Conservation (phyloP, 2,329 filamentous ascomycete species). For the Aspergillus caelatus region DNA sequence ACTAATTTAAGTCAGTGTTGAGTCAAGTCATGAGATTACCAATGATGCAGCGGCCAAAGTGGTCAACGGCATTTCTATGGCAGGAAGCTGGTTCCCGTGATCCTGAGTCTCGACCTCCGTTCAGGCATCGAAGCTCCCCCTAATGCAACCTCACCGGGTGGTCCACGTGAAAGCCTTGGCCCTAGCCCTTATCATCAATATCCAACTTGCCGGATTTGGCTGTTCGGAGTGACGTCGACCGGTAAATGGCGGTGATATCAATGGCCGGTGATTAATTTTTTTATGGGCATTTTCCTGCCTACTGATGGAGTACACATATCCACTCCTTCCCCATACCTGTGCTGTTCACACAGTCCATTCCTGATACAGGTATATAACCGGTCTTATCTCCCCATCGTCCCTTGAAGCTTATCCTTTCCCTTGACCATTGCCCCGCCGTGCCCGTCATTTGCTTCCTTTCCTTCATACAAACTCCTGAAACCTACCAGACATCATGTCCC, state of each 20-base stretch:
- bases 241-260: constrained; percentile 22
- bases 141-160: neutral
- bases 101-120: constrained; percentile 7
- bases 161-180: constrained; percentile 20
- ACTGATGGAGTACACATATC: constrained; percentile 10
- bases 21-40: neutral
- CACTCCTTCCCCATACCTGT: constrained; percentile 9
- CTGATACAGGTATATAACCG: constrained; percentile 4
- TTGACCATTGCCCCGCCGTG: constrained; percentile 1
- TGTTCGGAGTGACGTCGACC: constrained; percentile 27
- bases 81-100: constrained; percentile 15
- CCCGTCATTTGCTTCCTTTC: constrained; percentile 5
- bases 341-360: constrained; percentile 7
- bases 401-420: constrained; percentile 2
- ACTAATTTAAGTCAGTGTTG: neutral
- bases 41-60: neutral
- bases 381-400: constrained; percentile 9
- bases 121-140: constrained; percentile 20
- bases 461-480: neutral
- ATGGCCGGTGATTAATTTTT: constrained; percentile 9
- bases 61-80: neutral
- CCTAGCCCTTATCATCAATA: constrained; percentile 28
- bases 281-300: constrained; percentile 4
- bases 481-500: constrained; percentile 67
- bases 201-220: constrained; percentile 19